These are phyloP conservation scores for Discostella stelligeroides DNA, from an alignment of 108 stramenopile species.

Conservation along the genomic window DNA sequence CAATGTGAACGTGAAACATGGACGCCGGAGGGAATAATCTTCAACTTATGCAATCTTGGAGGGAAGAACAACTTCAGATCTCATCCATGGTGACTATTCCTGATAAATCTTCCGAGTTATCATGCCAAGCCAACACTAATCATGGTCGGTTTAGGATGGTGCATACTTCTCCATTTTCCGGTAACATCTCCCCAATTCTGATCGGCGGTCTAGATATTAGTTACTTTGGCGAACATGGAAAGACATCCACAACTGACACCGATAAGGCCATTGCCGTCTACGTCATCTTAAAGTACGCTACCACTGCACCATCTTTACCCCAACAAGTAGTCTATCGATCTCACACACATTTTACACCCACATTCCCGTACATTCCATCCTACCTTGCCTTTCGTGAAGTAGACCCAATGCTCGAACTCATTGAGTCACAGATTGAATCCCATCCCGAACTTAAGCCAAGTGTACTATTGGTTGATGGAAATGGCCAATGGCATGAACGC, in stretches of 20 bases:
- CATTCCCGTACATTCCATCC: conserved; percentile 52
- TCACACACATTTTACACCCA: conserved; percentile 40
- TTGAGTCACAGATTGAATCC: conserved; percentile 41
- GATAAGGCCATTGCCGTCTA: conserved; percentile 59
- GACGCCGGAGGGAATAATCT: too few species aligned
- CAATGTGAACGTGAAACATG: too few species aligned
- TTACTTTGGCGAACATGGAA: conserved; percentile 20
- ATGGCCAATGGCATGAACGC: conserved; percentile 70
- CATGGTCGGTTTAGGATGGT: background rate
- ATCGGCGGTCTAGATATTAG: conserved; percentile 77
- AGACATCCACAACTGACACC: conserved; percentile 14
- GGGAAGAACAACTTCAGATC: conserved; percentile 42
- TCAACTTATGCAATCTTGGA: conserved; percentile 28
- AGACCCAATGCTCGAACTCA: conserved; percentile 55
- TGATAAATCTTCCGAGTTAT: background rate
- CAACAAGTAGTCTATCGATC: conserved; percentile 47
- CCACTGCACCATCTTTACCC: background rate
- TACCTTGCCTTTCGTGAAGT: conserved; percentile 76
- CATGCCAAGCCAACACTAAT: background rate
- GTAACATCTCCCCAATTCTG: conserved; percentile 18
- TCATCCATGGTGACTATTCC: conserved; percentile 45
- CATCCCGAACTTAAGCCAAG: conserved; percentile 54
- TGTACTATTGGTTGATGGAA: conserved; percentile 60
- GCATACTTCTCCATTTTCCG: conserved; percentile 2
- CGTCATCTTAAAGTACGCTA: conserved; percentile 54